phyloP scores from a whole-genome alignment of 139 green algal species.

The Coccomyxa sp. region DNA sequence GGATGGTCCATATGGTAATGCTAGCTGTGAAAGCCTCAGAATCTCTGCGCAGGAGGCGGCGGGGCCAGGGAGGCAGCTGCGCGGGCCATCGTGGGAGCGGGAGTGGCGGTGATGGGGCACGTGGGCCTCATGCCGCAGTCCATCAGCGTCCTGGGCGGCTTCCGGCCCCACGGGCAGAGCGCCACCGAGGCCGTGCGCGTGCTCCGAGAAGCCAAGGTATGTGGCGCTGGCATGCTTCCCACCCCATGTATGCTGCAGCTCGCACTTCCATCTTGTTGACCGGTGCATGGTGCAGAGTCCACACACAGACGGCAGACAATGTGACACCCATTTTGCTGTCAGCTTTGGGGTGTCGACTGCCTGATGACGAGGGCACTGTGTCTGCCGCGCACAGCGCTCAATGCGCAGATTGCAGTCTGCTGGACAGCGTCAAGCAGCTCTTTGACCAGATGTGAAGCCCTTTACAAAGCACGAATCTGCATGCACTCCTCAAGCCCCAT shows the following conservation, averaged over 20 bases:
- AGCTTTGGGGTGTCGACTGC: too few relatives aligned
- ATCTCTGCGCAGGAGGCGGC: slow-evolving; percentile 41
- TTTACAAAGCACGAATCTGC: background rate
- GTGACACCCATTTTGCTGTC: too few relatives aligned
- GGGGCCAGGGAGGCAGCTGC: slow-evolving; percentile 60
- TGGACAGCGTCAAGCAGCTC: too few relatives aligned
- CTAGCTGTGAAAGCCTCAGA: background rate
- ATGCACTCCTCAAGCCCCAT: too few relatives aligned
- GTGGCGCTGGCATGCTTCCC: background rate
- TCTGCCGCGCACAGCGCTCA: too few relatives aligned
- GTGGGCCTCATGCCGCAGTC: slow-evolving; percentile 87
- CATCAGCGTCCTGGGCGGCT: slow-evolving; percentile 75
- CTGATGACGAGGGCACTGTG: too few relatives aligned
- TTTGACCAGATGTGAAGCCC: too few relatives aligned
- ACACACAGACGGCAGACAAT: too few relatives aligned
- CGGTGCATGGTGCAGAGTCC: too few relatives aligned
- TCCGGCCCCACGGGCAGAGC: slow-evolving; percentile 83
- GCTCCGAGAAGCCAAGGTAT: slow-evolving; percentile 21
- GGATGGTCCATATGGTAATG: background rate
- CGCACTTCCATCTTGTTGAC: too few relatives aligned
- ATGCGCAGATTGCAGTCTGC: too few relatives aligned
- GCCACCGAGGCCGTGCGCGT: slow-evolving; percentile 13
- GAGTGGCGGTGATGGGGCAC: slow-evolving; percentile 98
- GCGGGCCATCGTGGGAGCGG: slow-evolving; percentile 79
- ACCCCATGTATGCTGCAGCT: background rate